A percentile compares a stretch with the other conserved stretches of the same genome.
phyloP scores from a whole-genome alignment of 2,329 filamentous ascomycete species.

The Trichoderma guizhouense region DNA sequence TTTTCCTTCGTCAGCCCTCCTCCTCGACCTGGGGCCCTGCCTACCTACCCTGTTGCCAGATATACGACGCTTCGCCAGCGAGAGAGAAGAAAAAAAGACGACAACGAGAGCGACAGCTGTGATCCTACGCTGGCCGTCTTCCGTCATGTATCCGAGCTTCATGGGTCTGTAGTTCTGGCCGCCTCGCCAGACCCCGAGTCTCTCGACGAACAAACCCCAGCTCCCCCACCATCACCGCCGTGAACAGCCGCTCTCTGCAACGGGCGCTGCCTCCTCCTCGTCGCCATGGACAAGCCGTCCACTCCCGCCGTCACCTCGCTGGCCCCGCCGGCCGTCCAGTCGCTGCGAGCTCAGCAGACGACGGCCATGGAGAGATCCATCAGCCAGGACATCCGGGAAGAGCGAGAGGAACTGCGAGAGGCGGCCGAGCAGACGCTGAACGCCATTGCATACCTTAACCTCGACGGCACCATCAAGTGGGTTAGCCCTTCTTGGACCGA shows the following conservation, averaged over 20 bases:
- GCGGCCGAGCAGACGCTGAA: slow-evolving; percentile 96
- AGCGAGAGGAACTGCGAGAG: slow-evolving; percentile 89
- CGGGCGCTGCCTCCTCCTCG: slow-evolving; percentile 11
- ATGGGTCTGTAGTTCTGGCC: slow-evolving; percentile 47
- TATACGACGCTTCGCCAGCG: slow-evolving; percentile 20
- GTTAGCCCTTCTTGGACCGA: slow-evolving; percentile 95
- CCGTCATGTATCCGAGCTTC: slow-evolving; percentile 47
- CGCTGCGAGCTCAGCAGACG: slow-evolving; percentile 48
- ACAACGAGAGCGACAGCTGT: slow-evolving; percentile 23
- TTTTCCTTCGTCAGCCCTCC: slow-evolving; percentile 6
- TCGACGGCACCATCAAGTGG: slow-evolving; percentile 90
- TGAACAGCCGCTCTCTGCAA: slow-evolving; percentile 17
- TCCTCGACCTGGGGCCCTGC: slow-evolving; percentile 3
- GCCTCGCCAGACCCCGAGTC: slow-evolving; percentile 41
- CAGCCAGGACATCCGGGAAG: slow-evolving; percentile 87
- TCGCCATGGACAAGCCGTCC: slow-evolving; percentile 44
- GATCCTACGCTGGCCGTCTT: slow-evolving; percentile 27
- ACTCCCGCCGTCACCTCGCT: slow-evolving; percentile 31
- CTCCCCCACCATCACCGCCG: slow-evolving; percentile 7
- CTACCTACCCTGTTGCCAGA: background rate
- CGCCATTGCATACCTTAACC: slow-evolving; percentile 88
- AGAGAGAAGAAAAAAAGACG: background rate
- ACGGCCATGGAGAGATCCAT: slow-evolving; percentile 62
- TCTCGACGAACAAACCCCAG: slow-evolving; percentile 17
- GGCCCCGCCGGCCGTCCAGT: slow-evolving; percentile 52